Conservation (phyloP, 768 basidiomycete species). For the Polyporus arcularius region DNA sequence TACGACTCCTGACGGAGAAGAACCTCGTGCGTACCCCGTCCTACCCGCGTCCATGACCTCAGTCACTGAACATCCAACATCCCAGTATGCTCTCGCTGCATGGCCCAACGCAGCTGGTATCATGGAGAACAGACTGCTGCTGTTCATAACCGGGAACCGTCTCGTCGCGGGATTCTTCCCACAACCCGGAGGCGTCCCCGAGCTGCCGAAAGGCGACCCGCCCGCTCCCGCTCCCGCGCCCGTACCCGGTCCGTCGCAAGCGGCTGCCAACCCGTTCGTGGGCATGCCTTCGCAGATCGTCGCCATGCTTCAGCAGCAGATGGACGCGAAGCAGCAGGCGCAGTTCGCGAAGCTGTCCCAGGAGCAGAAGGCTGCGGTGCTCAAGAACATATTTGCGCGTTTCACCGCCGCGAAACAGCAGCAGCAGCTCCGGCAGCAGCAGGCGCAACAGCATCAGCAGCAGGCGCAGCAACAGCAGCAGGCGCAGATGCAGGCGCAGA, state of each 20-base stretch:
- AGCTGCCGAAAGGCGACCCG: slow-evolving; percentile 39
- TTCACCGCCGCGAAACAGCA: slow-evolving; percentile 6
- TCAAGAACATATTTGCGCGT: slow-evolving; percentile 6
- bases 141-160: slow-evolving; percentile 41
- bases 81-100: slow-evolving; percentile 53
- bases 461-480: slow-evolving; percentile 17
- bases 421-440: slow-evolving; percentile 24
- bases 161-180: slow-evolving; percentile 56
- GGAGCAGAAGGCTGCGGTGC: slow-evolving; percentile 19
- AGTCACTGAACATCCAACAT: no score
- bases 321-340: slow-evolving; percentile 15
- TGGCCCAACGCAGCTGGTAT: slow-evolving; percentile 45
- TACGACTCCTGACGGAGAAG: slow-evolving; percentile 42
- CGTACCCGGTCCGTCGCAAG: not conserved
- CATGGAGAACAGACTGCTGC: slow-evolving; percentile 46
- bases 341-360: slow-evolving; percentile 15
- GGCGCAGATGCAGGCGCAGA: slow-evolving; percentile 19
- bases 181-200: slow-evolving; percentile 48
- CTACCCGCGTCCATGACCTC: not conserved
- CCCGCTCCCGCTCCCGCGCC: not conserved
- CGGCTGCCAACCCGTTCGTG: not conserved
- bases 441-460: slow-evolving; percentile 14
- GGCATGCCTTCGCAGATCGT: slow-evolving; percentile 15
- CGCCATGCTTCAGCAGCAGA: not conserved
- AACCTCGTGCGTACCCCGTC: slow-evolving; percentile 42